Percentiles rank a stretch among this genome's conserved stretches.
phyloP scores from a whole-genome alignment of 2,329 filamentous ascomycete genomes.

The Trichophyton equinum region DNA sequence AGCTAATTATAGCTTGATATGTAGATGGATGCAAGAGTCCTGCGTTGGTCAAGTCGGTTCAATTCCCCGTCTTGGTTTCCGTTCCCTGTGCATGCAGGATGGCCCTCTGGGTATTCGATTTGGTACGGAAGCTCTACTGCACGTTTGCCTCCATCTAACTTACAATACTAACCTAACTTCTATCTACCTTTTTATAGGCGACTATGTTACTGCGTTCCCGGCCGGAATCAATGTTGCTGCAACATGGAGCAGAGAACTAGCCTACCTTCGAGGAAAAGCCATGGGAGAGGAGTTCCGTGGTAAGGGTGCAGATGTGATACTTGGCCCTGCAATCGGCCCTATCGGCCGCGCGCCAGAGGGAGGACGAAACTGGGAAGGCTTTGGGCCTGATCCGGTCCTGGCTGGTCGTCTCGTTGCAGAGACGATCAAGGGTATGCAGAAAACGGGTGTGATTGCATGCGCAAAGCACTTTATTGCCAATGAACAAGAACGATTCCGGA shows the following conservation, averaged over 20 bases:
- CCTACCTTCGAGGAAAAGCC: conserved; percentile 54
- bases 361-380: conserved; percentile 56
- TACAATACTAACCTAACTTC: background rate
- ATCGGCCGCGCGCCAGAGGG: conserved; percentile 55
- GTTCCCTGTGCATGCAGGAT: conserved; percentile 73
- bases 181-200: conserved; percentile 34
- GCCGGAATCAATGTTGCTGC: conserved; percentile 67
- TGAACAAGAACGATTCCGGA: conserved; percentile 63
- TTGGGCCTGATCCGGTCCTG: conserved; percentile 62
- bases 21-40: conserved; percentile 53
- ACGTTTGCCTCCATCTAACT: background rate
- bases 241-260: conserved; percentile 65
- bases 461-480: conserved; percentile 66
- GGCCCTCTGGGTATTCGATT: conserved; percentile 68
- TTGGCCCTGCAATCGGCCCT: conserved; percentile 67
- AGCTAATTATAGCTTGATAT: background rate
- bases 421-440: conserved; percentile 68
- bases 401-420: conserved; percentile 60
- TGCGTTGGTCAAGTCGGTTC: conserved; percentile 61
- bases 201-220: conserved; percentile 72
- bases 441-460: conserved; percentile 68
- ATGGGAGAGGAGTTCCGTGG: conserved; percentile 64
- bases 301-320: conserved; percentile 62
- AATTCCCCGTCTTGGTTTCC: conserved; percentile 45
- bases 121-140: conserved; percentile 27